phyloP scores from a whole-genome alignment of 2,329 filamentous ascomycete genomes.

The Fusarium sp. region DNA sequence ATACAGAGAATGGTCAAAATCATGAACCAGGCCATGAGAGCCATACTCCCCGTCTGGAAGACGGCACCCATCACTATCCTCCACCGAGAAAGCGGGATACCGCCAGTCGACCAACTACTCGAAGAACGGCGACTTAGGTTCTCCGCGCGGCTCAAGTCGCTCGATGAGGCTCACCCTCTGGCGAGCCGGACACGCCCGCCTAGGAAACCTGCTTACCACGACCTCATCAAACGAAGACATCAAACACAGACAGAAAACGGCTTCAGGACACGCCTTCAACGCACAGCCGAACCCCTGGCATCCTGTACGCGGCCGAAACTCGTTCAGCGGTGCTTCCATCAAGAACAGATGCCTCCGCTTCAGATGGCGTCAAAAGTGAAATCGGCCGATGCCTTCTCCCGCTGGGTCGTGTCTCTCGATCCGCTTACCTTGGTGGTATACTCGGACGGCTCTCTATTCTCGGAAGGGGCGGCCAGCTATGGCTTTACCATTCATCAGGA shows the following conservation, averaged over 20 bases:
- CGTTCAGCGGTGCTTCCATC: not conserved
- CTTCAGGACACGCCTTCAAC: not conserved
- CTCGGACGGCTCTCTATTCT: not conserved
- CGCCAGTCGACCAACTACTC: no score
- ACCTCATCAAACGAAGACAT: not conserved
- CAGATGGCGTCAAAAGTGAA: not conserved
- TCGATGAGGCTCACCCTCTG: no score
- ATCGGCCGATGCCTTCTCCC: not conserved
- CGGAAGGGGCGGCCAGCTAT: constrained; percentile 3
- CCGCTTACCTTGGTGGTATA: not conserved
- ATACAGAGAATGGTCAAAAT: no score
- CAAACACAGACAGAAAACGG: not conserved
- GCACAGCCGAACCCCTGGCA: not conserved
- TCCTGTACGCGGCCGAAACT: not conserved
- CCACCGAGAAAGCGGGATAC: no score
- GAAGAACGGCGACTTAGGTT: no score
- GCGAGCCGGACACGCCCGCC: no score
- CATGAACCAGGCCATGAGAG: no score
- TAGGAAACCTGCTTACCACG: no score
- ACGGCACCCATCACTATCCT: no score
- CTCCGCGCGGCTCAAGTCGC: no score
- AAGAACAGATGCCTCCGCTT: not conserved
- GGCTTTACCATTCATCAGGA: constrained; percentile 19
- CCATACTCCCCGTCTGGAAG: no score
- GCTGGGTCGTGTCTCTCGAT: not conserved